Conservation (phyloP, 78 protist species). For the Protostelium mycophagum region DNA sequence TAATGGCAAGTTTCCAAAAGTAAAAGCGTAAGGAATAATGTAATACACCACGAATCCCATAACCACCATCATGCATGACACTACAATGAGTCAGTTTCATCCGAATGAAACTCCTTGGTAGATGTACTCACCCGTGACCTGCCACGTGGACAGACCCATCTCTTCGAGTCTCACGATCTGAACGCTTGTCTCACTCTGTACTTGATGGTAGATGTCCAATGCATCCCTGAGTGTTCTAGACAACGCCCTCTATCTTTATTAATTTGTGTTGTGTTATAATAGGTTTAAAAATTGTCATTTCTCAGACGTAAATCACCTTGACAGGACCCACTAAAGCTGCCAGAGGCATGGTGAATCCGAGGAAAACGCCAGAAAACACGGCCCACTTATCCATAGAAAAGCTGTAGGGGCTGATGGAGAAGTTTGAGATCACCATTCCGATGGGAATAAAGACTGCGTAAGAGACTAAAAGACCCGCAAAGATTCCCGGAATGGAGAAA, state of each 20-base stretch:
- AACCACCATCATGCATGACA: constrained; percentile 34
- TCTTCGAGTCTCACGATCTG: constrained; percentile 60
- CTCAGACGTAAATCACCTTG: constrained; percentile 6
- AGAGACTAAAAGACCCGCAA: constrained; percentile 43
- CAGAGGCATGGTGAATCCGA: constrained; percentile 54
- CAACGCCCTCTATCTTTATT: constrained; percentile 45
- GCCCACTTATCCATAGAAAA: constrained; percentile 22
- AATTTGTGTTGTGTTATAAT: not conserved
- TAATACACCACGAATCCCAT: constrained; percentile 80
- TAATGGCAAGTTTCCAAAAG: constrained; percentile 43
- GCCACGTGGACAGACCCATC: constrained; percentile 57
- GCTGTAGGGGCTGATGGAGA: constrained; percentile 18
- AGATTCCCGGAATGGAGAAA: constrained; percentile 79
- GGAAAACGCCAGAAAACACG: constrained; percentile 27
- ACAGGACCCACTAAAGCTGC: constrained; percentile 48
- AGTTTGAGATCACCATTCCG: constrained; percentile 38
- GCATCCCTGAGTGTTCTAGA: constrained; percentile 75
- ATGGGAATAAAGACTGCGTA: constrained; percentile 32
- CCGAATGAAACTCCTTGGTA: not conserved
- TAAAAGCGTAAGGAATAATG: constrained; percentile 72
- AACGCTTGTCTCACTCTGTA: constrained; percentile 65
- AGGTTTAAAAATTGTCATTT: too few relatives aligned
- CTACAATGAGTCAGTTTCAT: constrained; percentile 27
- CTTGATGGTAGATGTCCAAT: constrained; percentile 81
- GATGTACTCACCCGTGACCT: not conserved